Evolutionary conservation across 306 rosid species (phyloP).

Genomic region (Senna siamea): DNA sequence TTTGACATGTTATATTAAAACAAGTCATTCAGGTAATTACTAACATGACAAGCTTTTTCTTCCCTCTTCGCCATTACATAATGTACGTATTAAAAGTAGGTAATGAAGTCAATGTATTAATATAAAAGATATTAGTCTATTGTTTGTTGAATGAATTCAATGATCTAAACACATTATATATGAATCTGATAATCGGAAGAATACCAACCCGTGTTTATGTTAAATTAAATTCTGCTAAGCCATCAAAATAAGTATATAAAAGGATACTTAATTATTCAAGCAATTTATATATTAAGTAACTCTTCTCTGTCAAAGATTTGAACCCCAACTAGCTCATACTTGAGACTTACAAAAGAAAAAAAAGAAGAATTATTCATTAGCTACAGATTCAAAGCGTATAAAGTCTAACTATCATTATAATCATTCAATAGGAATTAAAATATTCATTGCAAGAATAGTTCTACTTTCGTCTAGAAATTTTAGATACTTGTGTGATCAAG

Average conservation of each 20-base stretch:
- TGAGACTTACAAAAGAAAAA: too few species aligned
- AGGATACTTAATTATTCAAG: background rate
- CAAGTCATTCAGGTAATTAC: conserved; percentile 9
- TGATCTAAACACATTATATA: too few species aligned
- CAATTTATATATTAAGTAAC: background rate
- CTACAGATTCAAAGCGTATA: too few species aligned
- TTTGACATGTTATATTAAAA: conserved; percentile 44
- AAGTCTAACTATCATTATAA: too few species aligned
- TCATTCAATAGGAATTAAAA: too few species aligned
- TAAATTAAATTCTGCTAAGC: too few species aligned
- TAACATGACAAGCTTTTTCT: conserved; percentile 21
- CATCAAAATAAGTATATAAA: too few species aligned
- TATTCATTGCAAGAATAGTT: background rate
- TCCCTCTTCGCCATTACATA: conserved; percentile 7
- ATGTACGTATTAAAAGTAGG: background rate
- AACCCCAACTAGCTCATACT: background rate
- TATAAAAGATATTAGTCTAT: too few species aligned
- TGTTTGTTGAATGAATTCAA: too few species aligned
- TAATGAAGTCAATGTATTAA: background rate
- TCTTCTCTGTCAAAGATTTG: background rate
- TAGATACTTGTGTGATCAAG: background rate
- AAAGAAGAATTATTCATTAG: too few species aligned
- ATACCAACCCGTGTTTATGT: too few species aligned
- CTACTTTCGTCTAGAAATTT: background rate
- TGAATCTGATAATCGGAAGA: too few species aligned